Percentiles rank a stretch among this genome's conserved stretches.
Evolutionary conservation across 192 early-diverging fungal genomes (phyloP).

Genomic region (Backusella parvicylindrica): DNA sequence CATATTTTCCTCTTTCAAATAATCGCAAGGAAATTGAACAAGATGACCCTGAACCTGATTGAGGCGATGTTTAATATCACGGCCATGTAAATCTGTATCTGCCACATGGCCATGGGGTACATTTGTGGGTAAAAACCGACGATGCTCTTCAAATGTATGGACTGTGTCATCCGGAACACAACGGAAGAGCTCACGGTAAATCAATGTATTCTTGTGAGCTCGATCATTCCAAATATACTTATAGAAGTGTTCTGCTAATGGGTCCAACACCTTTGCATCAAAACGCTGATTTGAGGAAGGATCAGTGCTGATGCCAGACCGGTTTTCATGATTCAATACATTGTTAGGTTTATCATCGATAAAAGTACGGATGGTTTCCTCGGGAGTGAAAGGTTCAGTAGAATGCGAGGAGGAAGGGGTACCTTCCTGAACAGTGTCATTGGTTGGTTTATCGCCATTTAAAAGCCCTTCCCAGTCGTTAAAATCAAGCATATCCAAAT

Average conservation of each 20-base stretch:
- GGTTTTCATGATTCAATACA: constrained; percentile 3
- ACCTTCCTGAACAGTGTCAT: not conserved
- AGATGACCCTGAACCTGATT: constrained; percentile 45
- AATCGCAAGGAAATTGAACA: constrained; percentile 49
- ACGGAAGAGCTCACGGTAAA: constrained; percentile 75
- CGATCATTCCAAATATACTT: constrained; percentile 53
- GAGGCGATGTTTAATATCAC: constrained; percentile 32
- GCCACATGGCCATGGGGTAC: constrained; percentile 50
- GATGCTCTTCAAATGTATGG: constrained; percentile 52
- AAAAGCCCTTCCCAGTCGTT: constrained; percentile 28
- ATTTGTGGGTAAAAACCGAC: constrained; percentile 43
- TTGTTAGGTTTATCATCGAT: not conserved
- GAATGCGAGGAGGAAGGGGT: not conserved
- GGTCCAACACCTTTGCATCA: constrained; percentile 59
- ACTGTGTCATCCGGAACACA: constrained; percentile 84
- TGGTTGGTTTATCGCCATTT: not conserved
- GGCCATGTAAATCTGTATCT: constrained; percentile 29
- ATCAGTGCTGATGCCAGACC: not conserved
- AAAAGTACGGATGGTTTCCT: not conserved
- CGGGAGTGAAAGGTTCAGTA: not conserved
- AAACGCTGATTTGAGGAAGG: not conserved
- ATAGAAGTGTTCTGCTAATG: constrained; percentile 64
- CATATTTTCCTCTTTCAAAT: constrained; percentile 50
- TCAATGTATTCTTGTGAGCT: constrained; percentile 60
- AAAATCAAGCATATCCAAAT: constrained; percentile 65